Conservation (phyloP, 805 yeast genomes). For the Candida odintsovae region DNA sequence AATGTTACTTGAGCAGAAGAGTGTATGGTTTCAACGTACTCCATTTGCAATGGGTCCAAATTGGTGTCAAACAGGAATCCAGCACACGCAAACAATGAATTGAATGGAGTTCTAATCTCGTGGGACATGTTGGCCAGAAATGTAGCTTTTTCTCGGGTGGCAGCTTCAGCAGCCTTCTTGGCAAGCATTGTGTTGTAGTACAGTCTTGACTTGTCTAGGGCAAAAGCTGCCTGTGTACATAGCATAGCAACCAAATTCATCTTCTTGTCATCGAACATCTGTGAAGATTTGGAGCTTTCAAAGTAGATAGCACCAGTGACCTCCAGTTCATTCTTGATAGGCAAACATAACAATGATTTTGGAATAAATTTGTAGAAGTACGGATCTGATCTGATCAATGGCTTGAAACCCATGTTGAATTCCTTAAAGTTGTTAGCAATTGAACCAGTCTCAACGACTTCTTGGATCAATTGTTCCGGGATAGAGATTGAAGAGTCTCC, state of each 20-base stretch:
- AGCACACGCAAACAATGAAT: slow-evolving; percentile 90
- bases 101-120: slow-evolving; percentile 86
- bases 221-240: slow-evolving; percentile 48
- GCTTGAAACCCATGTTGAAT: slow-evolving; percentile 26
- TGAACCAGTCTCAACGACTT: slow-evolving; percentile 33
- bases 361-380: slow-evolving; percentile 33
- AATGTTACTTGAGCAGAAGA: slow-evolving; percentile 79
- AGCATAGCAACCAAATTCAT: slow-evolving; percentile 36
- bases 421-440: slow-evolving; percentile 33
- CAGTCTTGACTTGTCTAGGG: slow-evolving; percentile 41
- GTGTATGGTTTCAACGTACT: slow-evolving; percentile 81
- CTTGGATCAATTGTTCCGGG: slow-evolving; percentile 35
- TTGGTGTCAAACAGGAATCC: slow-evolving; percentile 80
- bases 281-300: slow-evolving; percentile 27
- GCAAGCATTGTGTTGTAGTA: slow-evolving; percentile 52
- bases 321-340: slow-evolving; percentile 36
- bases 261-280: slow-evolving; percentile 29
- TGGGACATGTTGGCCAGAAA: slow-evolving; percentile 83
- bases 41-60: slow-evolving; percentile 80
- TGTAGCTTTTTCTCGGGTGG: slow-evolving; percentile 80
- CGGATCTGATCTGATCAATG: slow-evolving; percentile 31
- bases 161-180: slow-evolving; percentile 86
- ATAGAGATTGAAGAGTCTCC: slow-evolving; percentile 38
- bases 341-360: slow-evolving; percentile 37
- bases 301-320: slow-evolving; percentile 42